phyloP scores from a whole-genome alignment of 2,329 filamentous ascomycete genomes.

The Xylaria polymorpha region DNA sequence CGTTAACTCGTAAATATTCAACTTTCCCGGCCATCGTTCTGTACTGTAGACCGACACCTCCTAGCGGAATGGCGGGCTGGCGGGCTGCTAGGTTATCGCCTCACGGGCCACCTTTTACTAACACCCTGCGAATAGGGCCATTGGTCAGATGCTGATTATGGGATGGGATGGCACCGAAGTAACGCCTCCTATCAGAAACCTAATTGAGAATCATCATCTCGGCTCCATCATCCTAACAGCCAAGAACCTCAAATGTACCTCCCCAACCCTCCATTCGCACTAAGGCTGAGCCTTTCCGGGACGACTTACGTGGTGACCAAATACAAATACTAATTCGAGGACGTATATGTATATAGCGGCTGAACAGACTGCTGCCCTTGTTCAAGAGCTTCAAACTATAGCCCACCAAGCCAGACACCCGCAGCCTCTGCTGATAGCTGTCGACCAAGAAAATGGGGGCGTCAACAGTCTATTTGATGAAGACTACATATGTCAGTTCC shows the following conservation, averaged over 20 bases:
- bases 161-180: constrained; percentile 88
- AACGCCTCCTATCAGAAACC: constrained; percentile 81
- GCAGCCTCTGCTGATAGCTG: constrained; percentile 86
- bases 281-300: constrained; percentile 14
- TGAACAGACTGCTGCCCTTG: constrained; percentile 86
- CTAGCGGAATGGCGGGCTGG: background rate
- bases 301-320: constrained; percentile 37
- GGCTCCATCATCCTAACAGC: constrained; percentile 87
- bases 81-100: constrained; percentile 2
- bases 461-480: constrained; percentile 98
- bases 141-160: constrained; percentile 84
- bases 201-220: constrained; percentile 86
- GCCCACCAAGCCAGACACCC: constrained; percentile 91
- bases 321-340: constrained; percentile 49
- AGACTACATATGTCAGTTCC: constrained; percentile 94
- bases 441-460: constrained; percentile 98
- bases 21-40: background rate
- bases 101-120: constrained; percentile 38
- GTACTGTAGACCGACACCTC: background rate
- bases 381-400: constrained; percentile 92
- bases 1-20: constrained; percentile 48
- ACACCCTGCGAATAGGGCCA: constrained; percentile 64
- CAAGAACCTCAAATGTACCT: constrained; percentile 83
- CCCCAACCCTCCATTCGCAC: constrained; percentile 22
- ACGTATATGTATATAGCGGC: constrained; percentile 74